Evolutionary conservation across 75 land plant genomes (phyloP).

Genomic region (Pinus albicaulis): DNA sequence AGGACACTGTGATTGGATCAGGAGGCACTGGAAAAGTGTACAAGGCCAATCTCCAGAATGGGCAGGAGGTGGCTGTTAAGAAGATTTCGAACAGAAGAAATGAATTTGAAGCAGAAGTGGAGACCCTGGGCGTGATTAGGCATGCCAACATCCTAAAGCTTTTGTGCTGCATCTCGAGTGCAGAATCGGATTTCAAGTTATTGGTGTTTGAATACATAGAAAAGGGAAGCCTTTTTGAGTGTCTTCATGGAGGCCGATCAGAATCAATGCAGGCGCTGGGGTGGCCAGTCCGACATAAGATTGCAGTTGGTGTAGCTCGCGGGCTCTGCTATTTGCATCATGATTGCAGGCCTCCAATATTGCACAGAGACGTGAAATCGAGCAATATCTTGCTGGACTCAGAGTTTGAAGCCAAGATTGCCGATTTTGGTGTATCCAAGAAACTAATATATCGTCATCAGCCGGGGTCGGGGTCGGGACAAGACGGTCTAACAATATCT

Average conservation of each 20-base stretch:
- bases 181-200: constrained; percentile 13
- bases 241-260: constrained; percentile 22
- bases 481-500: constrained; percentile 19
- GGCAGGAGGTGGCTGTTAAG: too few relatives aligned
- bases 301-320: constrained; percentile 25
- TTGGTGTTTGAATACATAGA: constrained; percentile 40
- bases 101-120: too few relatives aligned
- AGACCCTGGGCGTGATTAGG: not conserved
- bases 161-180: constrained; percentile 45
- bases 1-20: too few relatives aligned
- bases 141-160: constrained; percentile 57
- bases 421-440: too few relatives aligned
- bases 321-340: constrained; percentile 47
- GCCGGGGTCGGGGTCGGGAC: constrained; percentile 5
- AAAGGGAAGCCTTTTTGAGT: constrained; percentile 38
- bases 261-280: constrained; percentile 11
- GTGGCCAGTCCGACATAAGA: constrained; percentile 27
- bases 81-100: too few relatives aligned
- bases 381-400: too few relatives aligned
- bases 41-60: too few relatives aligned
- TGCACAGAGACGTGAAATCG: too few relatives aligned
- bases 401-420: too few relatives aligned
- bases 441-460: not conserved
- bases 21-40: too few relatives aligned
- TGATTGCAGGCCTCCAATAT: constrained; percentile 13